Base-by-base conservation (phyloP, 345 rosid species). In the Populus pruinosa region DNA sequence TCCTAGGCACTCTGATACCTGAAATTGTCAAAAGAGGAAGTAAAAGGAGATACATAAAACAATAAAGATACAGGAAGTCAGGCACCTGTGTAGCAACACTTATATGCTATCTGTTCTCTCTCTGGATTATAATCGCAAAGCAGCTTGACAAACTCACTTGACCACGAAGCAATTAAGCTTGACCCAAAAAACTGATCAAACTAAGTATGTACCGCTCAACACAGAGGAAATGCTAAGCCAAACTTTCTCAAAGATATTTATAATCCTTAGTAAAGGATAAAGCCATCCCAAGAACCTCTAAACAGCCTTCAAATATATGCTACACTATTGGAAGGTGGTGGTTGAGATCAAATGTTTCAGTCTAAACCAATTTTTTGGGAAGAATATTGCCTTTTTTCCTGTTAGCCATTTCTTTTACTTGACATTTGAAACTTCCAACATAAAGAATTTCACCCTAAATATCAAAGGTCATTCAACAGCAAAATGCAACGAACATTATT, bases 401-500 rank as follows among this genome's bases (percentile, higher is more conserved):
- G 33, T 12, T 18, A 66, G n/a, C 4, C 39, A 31, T 41, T 4
- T 50, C 27, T 49, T 33, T 56, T 16, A 71, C 25, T 53, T 29
- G 14, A 13, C 3, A 12, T 55, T n/a, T 41, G 31, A 11, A 20
- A 12, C 62, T 50, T 14, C 56, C 75, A 70, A 27, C 2, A 29
- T 44, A 70, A 50, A 53, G 64, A 71, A 4, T 50, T 71, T n/a
- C 20, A 27, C 41, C 13, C 66, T 23, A 61, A 38, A 59, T 11
- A 72, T 36, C 65, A 20, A 56, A 20, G 76, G 50, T 10, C 33
- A 36, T 5, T 68, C 67, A 53, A 73, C 71, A 76, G 72, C 79
- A 69, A 69, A 69, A 69, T 35, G 6, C 17, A 27, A 39, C 16
- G 9, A 25, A 17, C 10, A 38, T 35, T 76, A 41, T 72, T 56